phyloP scores from a whole-genome alignment of 345 rosid genomes.

The Brassica rapa region DNA sequence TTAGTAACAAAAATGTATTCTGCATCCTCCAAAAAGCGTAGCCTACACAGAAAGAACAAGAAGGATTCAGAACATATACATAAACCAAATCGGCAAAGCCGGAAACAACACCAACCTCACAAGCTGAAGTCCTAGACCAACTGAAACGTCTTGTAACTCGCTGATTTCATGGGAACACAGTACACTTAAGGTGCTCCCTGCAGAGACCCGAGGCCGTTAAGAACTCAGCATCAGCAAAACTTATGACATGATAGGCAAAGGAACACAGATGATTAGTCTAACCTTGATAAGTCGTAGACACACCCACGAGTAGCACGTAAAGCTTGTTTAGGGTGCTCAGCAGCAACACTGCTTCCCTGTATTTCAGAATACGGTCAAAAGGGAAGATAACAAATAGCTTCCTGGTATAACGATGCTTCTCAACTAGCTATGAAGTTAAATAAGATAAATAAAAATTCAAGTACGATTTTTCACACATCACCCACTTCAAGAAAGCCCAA shows the following conservation, averaged over 20 bases:
- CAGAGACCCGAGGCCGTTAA: conserved; percentile 33
- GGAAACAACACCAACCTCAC: conserved; percentile 59
- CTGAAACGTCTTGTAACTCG: conserved; percentile 63
- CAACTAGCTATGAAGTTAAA: conserved; percentile 1
- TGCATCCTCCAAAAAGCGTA: conserved; percentile 50
- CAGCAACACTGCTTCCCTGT: conserved; percentile 76
- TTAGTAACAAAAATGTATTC: conserved; percentile 66
- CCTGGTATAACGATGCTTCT: conserved; percentile 13
- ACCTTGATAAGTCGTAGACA: conserved; percentile 70
- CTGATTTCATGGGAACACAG: conserved; percentile 63
- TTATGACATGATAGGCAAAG: conserved; percentile 28
- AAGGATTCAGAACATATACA: conserved; percentile 14
- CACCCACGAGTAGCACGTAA: conserved; percentile 66
- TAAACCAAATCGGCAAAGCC: background rate
- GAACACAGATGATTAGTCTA: conserved; percentile 37
- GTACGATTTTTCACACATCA: background rate
- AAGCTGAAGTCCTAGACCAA: conserved; percentile 84
- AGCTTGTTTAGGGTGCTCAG: conserved; percentile 64
- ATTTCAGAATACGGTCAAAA: conserved; percentile 28
- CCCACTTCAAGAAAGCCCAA: conserved; percentile 7
- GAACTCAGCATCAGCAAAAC: conserved; percentile 20
- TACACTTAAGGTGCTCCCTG: conserved; percentile 64
- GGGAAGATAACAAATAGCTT: background rate
- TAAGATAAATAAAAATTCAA: background rate
- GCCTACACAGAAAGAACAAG: conserved; percentile 44